Percentiles rank a stretch among this genome's conserved stretches.
These are phyloP conservation scores for Aureobasidium melanogenum DNA, from an alignment of 2,329 filamentous ascomycete genomes.

Conservation along the genomic window DNA sequence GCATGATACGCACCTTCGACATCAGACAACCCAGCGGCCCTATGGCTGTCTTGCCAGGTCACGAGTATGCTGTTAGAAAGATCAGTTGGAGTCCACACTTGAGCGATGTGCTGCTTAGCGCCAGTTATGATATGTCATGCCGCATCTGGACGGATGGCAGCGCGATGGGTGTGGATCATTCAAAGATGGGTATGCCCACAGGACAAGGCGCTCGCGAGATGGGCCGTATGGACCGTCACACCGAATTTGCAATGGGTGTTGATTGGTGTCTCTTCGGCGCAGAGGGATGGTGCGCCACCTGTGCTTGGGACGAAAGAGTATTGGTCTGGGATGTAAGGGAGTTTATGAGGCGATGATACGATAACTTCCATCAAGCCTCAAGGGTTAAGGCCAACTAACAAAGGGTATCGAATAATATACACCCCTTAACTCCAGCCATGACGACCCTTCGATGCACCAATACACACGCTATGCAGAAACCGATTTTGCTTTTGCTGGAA, in stretches of 20 bases:
- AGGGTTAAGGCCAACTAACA: not conserved
- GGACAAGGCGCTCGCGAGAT: slow-evolving; percentile 48
- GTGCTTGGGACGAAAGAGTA: slow-evolving; percentile 87
- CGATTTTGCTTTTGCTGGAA: not conserved
- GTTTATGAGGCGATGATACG: slow-evolving; percentile 40
- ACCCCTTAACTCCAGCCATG: not conserved
- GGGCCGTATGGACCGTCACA: slow-evolving; percentile 84
- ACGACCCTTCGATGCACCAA: not conserved
- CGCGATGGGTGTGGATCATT: slow-evolving; percentile 33
- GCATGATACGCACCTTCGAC: slow-evolving; percentile 81
- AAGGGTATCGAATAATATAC: slow-evolving; percentile 6
- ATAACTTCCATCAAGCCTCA: not conserved
- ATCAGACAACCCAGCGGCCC: slow-evolving; percentile 72
- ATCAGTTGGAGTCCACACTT: slow-evolving; percentile 90
- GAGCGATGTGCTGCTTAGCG: slow-evolving; percentile 76
- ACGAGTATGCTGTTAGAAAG: slow-evolving; percentile 82
- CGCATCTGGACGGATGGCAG: slow-evolving; percentile 85
- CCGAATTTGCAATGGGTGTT: slow-evolving; percentile 90
- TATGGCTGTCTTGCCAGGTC: slow-evolving; percentile 65
- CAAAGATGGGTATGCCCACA: slow-evolving; percentile 18
- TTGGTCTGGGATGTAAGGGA: slow-evolving; percentile 83
- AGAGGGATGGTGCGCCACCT: slow-evolving; percentile 91
- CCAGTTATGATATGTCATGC: slow-evolving; percentile 97
- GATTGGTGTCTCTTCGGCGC: slow-evolving; percentile 97
- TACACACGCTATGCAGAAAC: slow-evolving; percentile 1